Percentiles rank a stretch among this genome's conserved stretches.
Evolutionary conservation across 495 filamentous ascomycete species (phyloP).

Genomic region (Penicillium lividum): DNA sequence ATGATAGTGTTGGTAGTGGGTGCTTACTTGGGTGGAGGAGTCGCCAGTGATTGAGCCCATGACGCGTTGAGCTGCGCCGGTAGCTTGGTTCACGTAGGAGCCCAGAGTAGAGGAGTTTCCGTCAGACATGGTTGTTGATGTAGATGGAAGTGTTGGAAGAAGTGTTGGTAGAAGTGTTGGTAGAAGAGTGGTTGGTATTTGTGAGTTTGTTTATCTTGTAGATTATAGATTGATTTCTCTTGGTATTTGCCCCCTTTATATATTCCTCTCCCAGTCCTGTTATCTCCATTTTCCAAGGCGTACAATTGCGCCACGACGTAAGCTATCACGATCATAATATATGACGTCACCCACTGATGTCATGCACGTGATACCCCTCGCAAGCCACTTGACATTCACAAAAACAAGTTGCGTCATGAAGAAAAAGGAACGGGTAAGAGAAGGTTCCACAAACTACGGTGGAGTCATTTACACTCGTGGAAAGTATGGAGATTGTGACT

Average conservation of each 20-base stretch:
- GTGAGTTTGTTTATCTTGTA: slow-evolving; percentile 3
- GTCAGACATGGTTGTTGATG: slow-evolving; percentile 55
- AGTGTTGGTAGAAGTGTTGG: neutral
- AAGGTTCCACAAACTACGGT: slow-evolving; percentile 12
- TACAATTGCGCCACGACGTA: slow-evolving; percentile 1
- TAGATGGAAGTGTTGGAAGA: slow-evolving; percentile 4
- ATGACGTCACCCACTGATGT: slow-evolving; percentile 32
- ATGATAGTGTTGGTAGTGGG: neutral
- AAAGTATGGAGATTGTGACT: neutral
- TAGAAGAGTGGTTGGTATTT: slow-evolving; percentile 1
- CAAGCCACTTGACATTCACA: neutral
- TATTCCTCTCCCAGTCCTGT: neutral
- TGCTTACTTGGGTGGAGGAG: slow-evolving; percentile 61
- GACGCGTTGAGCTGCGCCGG: slow-evolving; percentile 68
- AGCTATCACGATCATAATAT: slow-evolving; percentile 6
- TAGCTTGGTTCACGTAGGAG: slow-evolving; percentile 78
- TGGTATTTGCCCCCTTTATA: neutral
- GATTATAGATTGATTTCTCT: neutral
- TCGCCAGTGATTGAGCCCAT: slow-evolving; percentile 76
- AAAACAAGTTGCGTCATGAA: slow-evolving; percentile 11
- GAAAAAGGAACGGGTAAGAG: slow-evolving; percentile 2
- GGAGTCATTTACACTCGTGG: slow-evolving; percentile 1
- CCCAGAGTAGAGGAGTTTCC: slow-evolving; percentile 73
- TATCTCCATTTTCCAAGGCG: slow-evolving; percentile 10
- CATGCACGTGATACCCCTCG: slow-evolving; percentile 19